Base-by-base conservation (phyloP, 805 yeast species). In the Sugiyamaella chiloensis region DNA sequence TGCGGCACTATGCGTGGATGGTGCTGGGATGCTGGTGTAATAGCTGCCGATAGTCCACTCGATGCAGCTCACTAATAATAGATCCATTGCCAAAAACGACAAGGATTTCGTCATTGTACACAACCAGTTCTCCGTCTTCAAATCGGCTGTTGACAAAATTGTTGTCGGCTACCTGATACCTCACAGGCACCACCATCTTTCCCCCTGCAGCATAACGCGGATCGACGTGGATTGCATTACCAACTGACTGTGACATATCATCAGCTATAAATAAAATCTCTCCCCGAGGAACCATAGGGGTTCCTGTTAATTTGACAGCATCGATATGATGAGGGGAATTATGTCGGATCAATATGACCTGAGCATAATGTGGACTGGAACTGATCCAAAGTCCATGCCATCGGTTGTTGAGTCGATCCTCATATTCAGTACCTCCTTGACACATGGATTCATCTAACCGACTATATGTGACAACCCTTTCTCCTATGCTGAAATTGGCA, bases 301-400 rank as follows among this genome's bases (percentile, higher is more conserved):
- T 56, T 2, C 60, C 62, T 0, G 66, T 62, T n/a, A 62, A 46
- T 39, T 60, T 59, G 32, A 60, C 53, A 6, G 60, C 65, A 41
- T 60, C 60, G 9, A 62, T n/a, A 34, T 6, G 5, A n/a, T 4
- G 6, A 16, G 5, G 4, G 4, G 21, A 34, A 12, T 12, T 14
- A 21, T 34, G 5, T 12, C 37, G 37, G 3, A 34, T 21, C 5
- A 34, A 14, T 4, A 34, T 12, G 21, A 34, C 21, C 37, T 34
- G 37, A 3, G 37, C 21, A 19, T 34, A 34, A 19, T 34, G 37
- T 4, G 21, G 16, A 21, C 37, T 34, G n/a, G n/a, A n/a, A 58
- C 53, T 58, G 21, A 59, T 40, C 66, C 66, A 62, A 4, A 62
- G 26, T 5, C 66, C 66, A n/a, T 53, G 47, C 43, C 51, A 55